These are phyloP conservation scores for Malbranchea zuffiana DNA, from an alignment of 2,329 filamentous ascomycete species.

Conservation along the genomic window DNA sequence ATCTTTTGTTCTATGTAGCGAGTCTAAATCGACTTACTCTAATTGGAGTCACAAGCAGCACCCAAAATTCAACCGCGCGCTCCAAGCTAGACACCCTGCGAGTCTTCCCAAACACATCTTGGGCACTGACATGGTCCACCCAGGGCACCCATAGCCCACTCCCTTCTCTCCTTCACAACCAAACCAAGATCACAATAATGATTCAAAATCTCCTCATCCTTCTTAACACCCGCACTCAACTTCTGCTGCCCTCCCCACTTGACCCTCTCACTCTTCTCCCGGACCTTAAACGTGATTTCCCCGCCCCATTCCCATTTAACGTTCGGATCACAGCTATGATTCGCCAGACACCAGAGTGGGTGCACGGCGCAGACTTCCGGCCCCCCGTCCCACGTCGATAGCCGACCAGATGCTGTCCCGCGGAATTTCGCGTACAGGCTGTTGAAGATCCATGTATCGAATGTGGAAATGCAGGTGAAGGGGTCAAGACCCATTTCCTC, in stretches of 20 bases:
- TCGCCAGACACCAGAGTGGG: conserved; percentile 90
- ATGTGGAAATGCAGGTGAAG: conserved; percentile 36
- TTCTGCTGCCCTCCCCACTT: conserved; percentile 23
- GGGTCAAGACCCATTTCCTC: conserved; percentile 54
- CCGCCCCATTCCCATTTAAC: conserved; percentile 83
- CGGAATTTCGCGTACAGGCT: conserved; percentile 88
- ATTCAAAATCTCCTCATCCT: conserved; percentile 76
- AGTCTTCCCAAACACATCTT: conserved; percentile 63
- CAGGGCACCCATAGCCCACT: conserved; percentile 79
- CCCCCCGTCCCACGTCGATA: conserved; percentile 63
- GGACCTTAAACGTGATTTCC: conserved; percentile 31
- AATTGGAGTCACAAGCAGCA: no score
- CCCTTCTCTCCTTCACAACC: conserved; percentile 66
- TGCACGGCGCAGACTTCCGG: conserved; percentile 91
- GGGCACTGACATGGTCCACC: conserved; percentile 82
- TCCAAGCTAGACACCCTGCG: no score
- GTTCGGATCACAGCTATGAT: conserved; percentile 92
- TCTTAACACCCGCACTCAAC: conserved; percentile 43
- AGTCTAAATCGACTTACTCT: no score
- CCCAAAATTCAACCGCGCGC: no score
- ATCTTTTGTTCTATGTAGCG: no score
- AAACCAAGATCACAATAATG: conserved; percentile 87
- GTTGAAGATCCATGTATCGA: conserved; percentile 59
- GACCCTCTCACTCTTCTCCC: conserved; percentile 26
- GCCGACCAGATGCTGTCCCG: conserved; percentile 77